Base-by-base conservation (phyloP, 495 filamentous ascomycete species). In the Aeminium ludgeri region DNA sequence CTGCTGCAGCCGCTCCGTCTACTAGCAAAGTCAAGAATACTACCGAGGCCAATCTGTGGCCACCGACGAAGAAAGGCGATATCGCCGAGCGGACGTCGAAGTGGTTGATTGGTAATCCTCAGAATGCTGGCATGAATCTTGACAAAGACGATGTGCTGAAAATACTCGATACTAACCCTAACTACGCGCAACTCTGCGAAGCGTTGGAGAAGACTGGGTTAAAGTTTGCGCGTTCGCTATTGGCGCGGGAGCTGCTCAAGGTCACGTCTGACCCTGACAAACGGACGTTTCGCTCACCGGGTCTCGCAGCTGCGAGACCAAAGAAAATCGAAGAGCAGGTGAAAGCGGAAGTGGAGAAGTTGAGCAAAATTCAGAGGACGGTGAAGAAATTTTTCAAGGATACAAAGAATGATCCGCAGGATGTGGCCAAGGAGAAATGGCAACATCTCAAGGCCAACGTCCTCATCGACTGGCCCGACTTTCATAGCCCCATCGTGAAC, bases 171-270 rank as follows among this genome's bases (percentile, higher is more conserved):
- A 40, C 40, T 15, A 69, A 70, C 51, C 67, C 67, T 0, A 62
- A 57, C 13, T 72, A 72, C 49, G 55, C 55, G 37, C 59, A 64
- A 36, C 52, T 73, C 3, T 73, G 69, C 49, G 60, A 66, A 42
- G 46, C 52, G 23, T 50, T 72, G n/a, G 69, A 73, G 39, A 23
- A 31, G 1, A 53, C 53, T 34, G 63, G 64, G 1, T 54, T 71
- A 20, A 44, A 46, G 12, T 46, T 73, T 30, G 60, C 70, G 40
- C 54, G 65, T 34, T 54, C 58, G 10, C 45, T 48, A 1, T 64
- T 73, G 42, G 69, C 69, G 23, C 55, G 60, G 41, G 51, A 48
- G 31, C 46, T 72, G 7, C 52, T 70, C 11, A 48, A 54, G 25
- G 62, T 65, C 27, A 59, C 64, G 0, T 65, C 68, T 6, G 59